These are phyloP conservation scores for Isatis tinctoria DNA, from an alignment of 345 rosid species.

Conservation along the genomic window DNA sequence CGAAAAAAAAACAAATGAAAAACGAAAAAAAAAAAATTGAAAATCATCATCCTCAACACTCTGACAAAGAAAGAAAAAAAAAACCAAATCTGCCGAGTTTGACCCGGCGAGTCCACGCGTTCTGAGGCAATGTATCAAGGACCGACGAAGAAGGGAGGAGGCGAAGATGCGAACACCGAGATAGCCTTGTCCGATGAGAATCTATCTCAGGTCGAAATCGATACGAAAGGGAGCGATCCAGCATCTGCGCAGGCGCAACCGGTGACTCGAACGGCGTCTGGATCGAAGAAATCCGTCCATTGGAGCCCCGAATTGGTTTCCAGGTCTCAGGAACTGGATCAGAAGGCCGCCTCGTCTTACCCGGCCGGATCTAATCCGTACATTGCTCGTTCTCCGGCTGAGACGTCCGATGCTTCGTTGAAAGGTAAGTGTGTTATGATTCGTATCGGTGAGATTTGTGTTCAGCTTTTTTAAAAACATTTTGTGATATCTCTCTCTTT, in stretches of 20 bases:
- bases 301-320: slow-evolving; percentile 75
- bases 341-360: slow-evolving; percentile 9
- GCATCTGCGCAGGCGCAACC: background rate
- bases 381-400: slow-evolving; percentile 38
- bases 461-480: background rate
- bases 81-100: too few species aligned
- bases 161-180: slow-evolving; percentile 26
- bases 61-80: too few species aligned
- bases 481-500: too few species aligned
- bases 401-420: slow-evolving; percentile 38
- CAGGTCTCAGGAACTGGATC: slow-evolving; percentile 39
- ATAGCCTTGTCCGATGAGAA: slow-evolving; percentile 31
- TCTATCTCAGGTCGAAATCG: slow-evolving; percentile 22
- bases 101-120: too few species aligned
- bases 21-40: too few species aligned
- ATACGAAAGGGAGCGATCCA: slow-evolving; percentile 18
- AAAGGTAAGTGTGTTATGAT: slow-evolving; percentile 39
- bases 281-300: slow-evolving; percentile 55
- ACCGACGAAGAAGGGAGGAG: slow-evolving; percentile 35
- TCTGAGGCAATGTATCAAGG: too few species aligned
- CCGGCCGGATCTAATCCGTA: slow-evolving; percentile 51
- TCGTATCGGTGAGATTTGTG: background rate
- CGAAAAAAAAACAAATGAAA: too few species aligned
- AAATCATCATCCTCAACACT: too few species aligned
- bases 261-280: slow-evolving; percentile 32